Conservation (phyloP, 176 grass and related monocot genomes). For the Pharus latifolius region DNA sequence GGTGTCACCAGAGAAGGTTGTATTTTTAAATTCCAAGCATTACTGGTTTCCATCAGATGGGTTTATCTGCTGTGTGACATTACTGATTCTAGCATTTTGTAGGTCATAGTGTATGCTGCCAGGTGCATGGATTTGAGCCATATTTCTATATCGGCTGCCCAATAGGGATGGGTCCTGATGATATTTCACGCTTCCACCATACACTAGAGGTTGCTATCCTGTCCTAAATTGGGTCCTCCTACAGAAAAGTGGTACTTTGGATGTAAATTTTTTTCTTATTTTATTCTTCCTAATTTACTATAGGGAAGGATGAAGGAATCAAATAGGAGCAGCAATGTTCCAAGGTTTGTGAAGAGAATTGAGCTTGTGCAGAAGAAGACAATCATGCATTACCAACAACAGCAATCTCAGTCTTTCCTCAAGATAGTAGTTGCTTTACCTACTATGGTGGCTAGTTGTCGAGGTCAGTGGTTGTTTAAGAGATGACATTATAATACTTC, state of each 20-base stretch:
- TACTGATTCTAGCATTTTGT: conserved; percentile 14
- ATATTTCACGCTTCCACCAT: conserved; percentile 84
- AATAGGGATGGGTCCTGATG: conserved; percentile 76
- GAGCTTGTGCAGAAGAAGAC: conserved; percentile 91
- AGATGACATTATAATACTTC: not conserved
- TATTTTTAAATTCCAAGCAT: not conserved
- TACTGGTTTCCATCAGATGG: not conserved
- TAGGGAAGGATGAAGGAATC: conserved; percentile 95
- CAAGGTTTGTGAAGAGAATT: conserved; percentile 77
- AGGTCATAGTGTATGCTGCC: conserved; percentile 91
- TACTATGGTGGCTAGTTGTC: conserved; percentile 94
- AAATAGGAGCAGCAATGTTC: conserved; percentile 89
- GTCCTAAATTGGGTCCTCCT: not conserved
- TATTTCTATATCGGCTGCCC: conserved; percentile 88
- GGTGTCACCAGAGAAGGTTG: conserved; percentile 95
- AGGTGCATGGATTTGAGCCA: conserved; percentile 93
- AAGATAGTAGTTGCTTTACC: conserved; percentile 92
- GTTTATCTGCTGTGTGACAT: conserved; percentile 5
- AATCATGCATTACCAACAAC: conserved; percentile 94
- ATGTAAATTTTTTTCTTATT: conserved; percentile 19
- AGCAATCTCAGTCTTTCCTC: conserved; percentile 69
- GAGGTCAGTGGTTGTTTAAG: conserved; percentile 44
- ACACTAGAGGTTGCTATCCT: conserved; percentile 53
- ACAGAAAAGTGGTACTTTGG: not conserved
- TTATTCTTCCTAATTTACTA: conserved; percentile 13